Evolutionary conservation across 345 rosid genomes (phyloP).

Genomic region (Zanthoxylum bungeanum): DNA sequence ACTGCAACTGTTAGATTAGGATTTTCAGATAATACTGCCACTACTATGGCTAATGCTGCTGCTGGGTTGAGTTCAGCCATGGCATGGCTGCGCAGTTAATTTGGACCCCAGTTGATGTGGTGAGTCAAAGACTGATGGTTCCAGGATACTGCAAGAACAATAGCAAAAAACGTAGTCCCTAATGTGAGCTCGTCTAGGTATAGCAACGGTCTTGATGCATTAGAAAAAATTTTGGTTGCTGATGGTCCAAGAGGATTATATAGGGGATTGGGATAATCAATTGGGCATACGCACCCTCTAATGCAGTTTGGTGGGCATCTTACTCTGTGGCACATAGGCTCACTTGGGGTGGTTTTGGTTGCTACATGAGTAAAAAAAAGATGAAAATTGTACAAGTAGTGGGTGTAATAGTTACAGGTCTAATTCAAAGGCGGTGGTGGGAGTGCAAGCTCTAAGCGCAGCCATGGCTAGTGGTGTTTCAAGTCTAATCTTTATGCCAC

Average conservation of each 20-base stretch:
- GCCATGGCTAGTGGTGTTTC: conserved; percentile 81
- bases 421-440: conserved; percentile 42
- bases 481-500: conserved; percentile 75
- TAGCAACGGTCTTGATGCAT: conserved; percentile 75
- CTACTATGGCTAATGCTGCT: conserved; percentile 71
- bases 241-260: conserved; percentile 86
- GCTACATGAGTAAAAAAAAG: conserved; percentile 25
- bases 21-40: conserved; percentile 60
- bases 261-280: conserved; percentile 92
- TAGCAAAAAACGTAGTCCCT: conserved; percentile 26
- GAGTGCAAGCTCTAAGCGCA: conserved; percentile 71
- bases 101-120: conserved; percentile 92
- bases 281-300: conserved; percentile 94
- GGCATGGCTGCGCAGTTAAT: conserved; percentile 90
- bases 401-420: conserved; percentile 28
- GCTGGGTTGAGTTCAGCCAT: conserved; percentile 85
- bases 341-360: conserved; percentile 52
- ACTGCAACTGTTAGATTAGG: conserved; percentile 71
- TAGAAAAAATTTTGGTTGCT: conserved; percentile 56
- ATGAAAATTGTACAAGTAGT: conserved; percentile 15
- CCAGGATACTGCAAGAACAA: conserved; percentile 42
- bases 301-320: conserved; percentile 96
- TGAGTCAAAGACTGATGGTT: conserved; percentile 93
- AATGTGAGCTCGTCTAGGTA: conserved; percentile 41
- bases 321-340: conserved; percentile 76